Conservation (phyloP, 2,329 filamentous ascomycete species). For the Penicillium sp. region DNA sequence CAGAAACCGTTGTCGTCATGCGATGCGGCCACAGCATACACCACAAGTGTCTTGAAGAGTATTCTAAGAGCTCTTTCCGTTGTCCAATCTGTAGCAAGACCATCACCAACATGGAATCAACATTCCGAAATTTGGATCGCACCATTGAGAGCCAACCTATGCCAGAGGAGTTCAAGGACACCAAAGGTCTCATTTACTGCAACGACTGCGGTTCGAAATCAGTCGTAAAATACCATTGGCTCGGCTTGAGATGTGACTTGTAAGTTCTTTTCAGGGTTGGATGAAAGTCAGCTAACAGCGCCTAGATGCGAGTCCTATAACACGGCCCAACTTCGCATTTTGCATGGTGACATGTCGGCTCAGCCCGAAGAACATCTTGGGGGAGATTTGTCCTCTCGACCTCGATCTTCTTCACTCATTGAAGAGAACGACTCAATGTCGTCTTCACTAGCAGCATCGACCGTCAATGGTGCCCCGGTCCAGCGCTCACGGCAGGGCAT, state of each 20-base stretch:
- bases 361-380: slow-evolving; percentile 25
- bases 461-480: slow-evolving; percentile 29
- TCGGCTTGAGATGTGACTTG: slow-evolving; percentile 78
- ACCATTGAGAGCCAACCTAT: slow-evolving; percentile 88
- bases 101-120: slow-evolving; percentile 93
- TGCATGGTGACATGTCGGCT: slow-evolving; percentile 32
- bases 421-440: slow-evolving; percentile 23
- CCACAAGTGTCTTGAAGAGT: slow-evolving; percentile 78
- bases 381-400: slow-evolving; percentile 18
- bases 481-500: slow-evolving; percentile 24
- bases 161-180: slow-evolving; percentile 76
- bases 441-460: slow-evolving; percentile 25
- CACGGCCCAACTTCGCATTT: slow-evolving; percentile 42
- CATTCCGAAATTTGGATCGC: slow-evolving; percentile 86
- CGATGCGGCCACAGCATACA: slow-evolving; percentile 95
- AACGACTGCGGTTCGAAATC: slow-evolving; percentile 92
- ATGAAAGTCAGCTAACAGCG: slow-evolving; percentile 10
- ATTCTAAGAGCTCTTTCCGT: slow-evolving; percentile 87
- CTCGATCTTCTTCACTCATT: slow-evolving; percentile 30
- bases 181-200: slow-evolving; percentile 78
- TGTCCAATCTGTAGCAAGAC: slow-evolving; percentile 96
- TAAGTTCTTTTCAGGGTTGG: slow-evolving; percentile 31
- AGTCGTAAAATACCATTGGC: slow-evolving; percentile 86
- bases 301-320: slow-evolving; percentile 47
- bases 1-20: slow-evolving; percentile 86